Base-by-base conservation (phyloP, 139 green algal species). In the Tetradesmus obliquus region DNA sequence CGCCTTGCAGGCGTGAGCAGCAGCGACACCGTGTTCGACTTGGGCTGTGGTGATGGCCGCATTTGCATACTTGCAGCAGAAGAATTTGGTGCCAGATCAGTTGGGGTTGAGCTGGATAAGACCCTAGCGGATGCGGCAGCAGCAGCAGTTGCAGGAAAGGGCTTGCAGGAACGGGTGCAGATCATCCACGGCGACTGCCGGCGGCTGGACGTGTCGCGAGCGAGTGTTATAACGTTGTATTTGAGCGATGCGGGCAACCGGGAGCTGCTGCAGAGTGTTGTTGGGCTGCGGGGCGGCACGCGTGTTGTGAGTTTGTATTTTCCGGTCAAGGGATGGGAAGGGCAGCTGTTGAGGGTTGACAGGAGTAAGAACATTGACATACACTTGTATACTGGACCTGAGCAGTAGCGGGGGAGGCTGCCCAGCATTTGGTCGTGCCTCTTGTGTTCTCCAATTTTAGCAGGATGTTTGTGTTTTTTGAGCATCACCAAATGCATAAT, bases 261-360 rank as follows among this genome's bases (percentile, higher is more conserved):
- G 22, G 45, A 80, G 62, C 66, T 92, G 66, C 82, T 92, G n/a
- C 20, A 83, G 32, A 58, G 53, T 13, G 82, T 80, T 9, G 51
- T 2, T 8, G 54, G 53, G 2, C 24, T 92, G 54, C 10, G 1
- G 53, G 1, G 0, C 1, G 89, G 82, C 5, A 84, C 82, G 1
- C 58, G 89, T 9, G 89, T 92, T 58, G 89, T 92, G 20, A 82
- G n/a, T 57, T 51, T 92, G 51, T 92, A 89, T 20, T 92, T 92
- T 89, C 62, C 81, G 22, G 89, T 92, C 6, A 71, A 74, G 6
- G 66, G 82, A 1, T 92, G 89, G 89, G 82, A 89, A 12, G 19
- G 55, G 51, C 22, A 72, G 22, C 15, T 92, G n/a, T 9, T 83
- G 88, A 24, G 54, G 19, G 20, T 72, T 8, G 55, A 92, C 20